Conservation (phyloP, 139 green algal genomes). For the Picochlorum sp. region DNA sequence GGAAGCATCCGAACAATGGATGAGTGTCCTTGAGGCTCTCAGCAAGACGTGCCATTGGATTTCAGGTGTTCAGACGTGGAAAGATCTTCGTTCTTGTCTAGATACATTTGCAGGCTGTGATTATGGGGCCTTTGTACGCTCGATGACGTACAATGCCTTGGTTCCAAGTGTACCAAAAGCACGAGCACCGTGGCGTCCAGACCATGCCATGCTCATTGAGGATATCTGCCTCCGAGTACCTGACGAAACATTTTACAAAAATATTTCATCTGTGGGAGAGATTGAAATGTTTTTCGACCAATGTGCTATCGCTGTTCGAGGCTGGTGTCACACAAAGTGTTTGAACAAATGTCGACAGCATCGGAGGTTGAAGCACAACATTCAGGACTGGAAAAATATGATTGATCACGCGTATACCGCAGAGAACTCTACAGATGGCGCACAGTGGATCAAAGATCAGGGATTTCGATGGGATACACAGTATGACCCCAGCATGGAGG, state of each 20-base stretch:
- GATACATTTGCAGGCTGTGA: constrained; percentile 1
- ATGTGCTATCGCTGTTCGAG: constrained; percentile 55
- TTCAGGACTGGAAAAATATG: constrained; percentile 75
- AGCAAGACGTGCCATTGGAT: constrained; percentile 11
- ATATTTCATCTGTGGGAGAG: constrained; percentile 12
- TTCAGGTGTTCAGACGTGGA: constrained; percentile 29
- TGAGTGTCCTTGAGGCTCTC: constrained; percentile 38
- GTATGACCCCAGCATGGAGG: not conserved
- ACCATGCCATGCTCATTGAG: constrained; percentile 30
- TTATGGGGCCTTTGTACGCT: constrained; percentile 1
- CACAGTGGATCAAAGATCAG: constrained; percentile 15
- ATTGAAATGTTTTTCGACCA: constrained; percentile 64
- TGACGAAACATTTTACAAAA: not conserved
- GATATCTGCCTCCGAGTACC: constrained; percentile 18
- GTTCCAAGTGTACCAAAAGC: not conserved
- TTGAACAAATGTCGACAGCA: constrained; percentile 62
- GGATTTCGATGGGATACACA: constrained; percentile 27
- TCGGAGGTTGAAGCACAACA: constrained; percentile 45
- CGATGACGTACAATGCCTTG: not conserved
- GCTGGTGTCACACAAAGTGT: constrained; percentile 52
- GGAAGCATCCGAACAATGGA: constrained; percentile 38
- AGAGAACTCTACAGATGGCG: constrained; percentile 29
- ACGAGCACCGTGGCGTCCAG: constrained; percentile 30
- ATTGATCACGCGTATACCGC: constrained; percentile 62
- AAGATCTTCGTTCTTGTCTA: constrained; percentile 24